These are phyloP conservation scores for Cladosporium austrohemisphaericum DNA, from an alignment of 2,329 filamentous ascomycete species.

Conservation along the genomic window DNA sequence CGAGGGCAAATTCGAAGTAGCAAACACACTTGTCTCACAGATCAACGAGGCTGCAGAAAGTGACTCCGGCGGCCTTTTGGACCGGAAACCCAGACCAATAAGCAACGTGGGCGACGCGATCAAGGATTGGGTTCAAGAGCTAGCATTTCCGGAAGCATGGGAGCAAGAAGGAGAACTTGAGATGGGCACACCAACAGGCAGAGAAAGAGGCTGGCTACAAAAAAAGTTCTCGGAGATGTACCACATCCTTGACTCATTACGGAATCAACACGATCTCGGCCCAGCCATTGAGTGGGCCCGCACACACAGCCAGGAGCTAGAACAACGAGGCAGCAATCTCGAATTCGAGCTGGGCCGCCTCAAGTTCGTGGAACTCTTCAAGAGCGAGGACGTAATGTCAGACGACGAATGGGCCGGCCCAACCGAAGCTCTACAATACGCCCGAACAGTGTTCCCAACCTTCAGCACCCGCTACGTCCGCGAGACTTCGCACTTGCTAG, in stretches of 20 bases:
- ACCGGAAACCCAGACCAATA: not conserved
- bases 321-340: conserved; percentile 81
- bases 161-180: conserved; percentile 11
- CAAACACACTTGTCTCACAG: conserved; percentile 79
- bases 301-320: conserved; percentile 65
- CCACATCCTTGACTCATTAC: conserved; percentile 74
- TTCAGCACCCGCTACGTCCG: conserved; percentile 72
- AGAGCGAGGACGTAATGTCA: conserved; percentile 46
- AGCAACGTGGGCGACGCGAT: conserved; percentile 11
- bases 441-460: conserved; percentile 65
- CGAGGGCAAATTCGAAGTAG: conserved; percentile 88
- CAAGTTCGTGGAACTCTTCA: conserved; percentile 86
- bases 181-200: not conserved
- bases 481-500: conserved; percentile 78
- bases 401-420: conserved; percentile 53
- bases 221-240: conserved; percentile 87
- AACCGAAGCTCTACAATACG: conserved; percentile 69
- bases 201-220: conserved; percentile 54
- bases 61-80: conserved; percentile 1
- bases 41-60: conserved; percentile 36
- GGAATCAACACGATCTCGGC: conserved; percentile 64
- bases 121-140: conserved; percentile 14
- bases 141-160: conserved; percentile 13
- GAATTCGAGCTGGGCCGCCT: conserved; percentile 92
- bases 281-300: conserved; percentile 88